These are phyloP conservation scores for Fraxinus xanthoxyloides DNA, from an alignment of 305 asterid genomes.

Conservation along the genomic window DNA sequence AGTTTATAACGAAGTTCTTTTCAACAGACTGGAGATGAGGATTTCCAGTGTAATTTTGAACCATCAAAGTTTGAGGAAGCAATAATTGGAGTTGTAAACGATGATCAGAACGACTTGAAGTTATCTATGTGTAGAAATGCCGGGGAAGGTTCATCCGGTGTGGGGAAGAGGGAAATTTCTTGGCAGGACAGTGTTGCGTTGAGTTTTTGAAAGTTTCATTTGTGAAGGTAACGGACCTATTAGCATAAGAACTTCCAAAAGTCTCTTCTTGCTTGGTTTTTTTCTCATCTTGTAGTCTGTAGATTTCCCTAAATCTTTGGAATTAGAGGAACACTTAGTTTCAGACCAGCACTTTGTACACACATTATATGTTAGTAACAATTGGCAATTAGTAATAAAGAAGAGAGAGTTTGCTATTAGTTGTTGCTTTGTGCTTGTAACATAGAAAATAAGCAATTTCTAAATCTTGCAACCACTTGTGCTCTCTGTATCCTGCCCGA, in stretches of 20 bases:
- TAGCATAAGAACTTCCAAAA: background rate
- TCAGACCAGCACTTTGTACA: background rate
- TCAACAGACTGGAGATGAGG: constrained; percentile 67
- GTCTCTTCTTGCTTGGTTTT: background rate
- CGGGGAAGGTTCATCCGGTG: constrained; percentile 63
- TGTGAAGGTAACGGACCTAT: background rate
- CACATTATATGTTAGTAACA: background rate
- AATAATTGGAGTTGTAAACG: constrained; percentile 41
- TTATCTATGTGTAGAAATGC: constrained; percentile 55
- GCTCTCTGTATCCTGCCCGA: background rate
- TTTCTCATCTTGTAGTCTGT: background rate
- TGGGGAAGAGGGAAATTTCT: constrained; percentile 70
- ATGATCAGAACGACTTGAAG: constrained; percentile 62
- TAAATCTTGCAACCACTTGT: background rate
- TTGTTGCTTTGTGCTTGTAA: background rate
- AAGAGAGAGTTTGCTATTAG: background rate
- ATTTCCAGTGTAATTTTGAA: constrained; percentile 39
- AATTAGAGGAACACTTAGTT: background rate
- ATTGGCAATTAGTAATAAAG: background rate
- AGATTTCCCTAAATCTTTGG: background rate
- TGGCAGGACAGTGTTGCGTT: constrained; percentile 87
- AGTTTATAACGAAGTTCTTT: background rate
- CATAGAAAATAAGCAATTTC: background rate
- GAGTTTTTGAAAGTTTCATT: constrained; percentile 39
- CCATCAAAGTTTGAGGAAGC: constrained; percentile 42